Conservation (phyloP, 2,329 filamentous ascomycete species). For the Fusarium sp. region DNA sequence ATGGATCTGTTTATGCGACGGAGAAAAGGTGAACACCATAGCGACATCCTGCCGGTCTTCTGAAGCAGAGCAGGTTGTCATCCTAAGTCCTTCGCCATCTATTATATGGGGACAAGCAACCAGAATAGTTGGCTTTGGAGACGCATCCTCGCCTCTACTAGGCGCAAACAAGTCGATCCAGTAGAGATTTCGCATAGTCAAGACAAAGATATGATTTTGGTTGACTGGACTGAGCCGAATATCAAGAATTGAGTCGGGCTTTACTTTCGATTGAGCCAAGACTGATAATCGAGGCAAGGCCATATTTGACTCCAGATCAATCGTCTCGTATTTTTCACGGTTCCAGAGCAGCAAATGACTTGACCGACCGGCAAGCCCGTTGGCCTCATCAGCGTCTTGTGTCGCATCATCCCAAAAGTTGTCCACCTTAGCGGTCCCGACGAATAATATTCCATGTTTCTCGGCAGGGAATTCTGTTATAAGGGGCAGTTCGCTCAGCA, state of each 20-base stretch:
- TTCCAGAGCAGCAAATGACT: constrained; percentile 57
- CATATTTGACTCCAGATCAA: constrained; percentile 56
- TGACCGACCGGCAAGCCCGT: constrained; percentile 28
- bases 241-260: constrained; percentile 68
- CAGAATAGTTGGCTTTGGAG: constrained; percentile 45
- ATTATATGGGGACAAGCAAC: constrained; percentile 51
- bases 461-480: constrained; percentile 50
- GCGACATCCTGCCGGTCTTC: constrained; percentile 37
- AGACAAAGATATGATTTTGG: constrained; percentile 68
- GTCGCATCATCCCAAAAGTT: constrained; percentile 38
- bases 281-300: constrained; percentile 49
- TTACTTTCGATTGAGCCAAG: constrained; percentile 43
- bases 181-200: constrained; percentile 69
- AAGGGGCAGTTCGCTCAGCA: constrained; percentile 54
- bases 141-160: constrained; percentile 16
- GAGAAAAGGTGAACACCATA: constrained; percentile 56
- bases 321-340: constrained; percentile 52
- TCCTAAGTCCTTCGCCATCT: constrained; percentile 46
- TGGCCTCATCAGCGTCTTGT: constrained; percentile 20
- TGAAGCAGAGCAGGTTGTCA: constrained; percentile 50
- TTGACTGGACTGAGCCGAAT: constrained; percentile 64
- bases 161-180: constrained; percentile 61
- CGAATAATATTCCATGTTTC: constrained; percentile 62
- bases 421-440: constrained; percentile 52
- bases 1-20: constrained; percentile 50